Evolutionary conservation across 2,329 filamentous ascomycete genomes (phyloP), one percentile per base, ranked within the genome.

Genomic region (Talaromyces marneffei): DNA sequence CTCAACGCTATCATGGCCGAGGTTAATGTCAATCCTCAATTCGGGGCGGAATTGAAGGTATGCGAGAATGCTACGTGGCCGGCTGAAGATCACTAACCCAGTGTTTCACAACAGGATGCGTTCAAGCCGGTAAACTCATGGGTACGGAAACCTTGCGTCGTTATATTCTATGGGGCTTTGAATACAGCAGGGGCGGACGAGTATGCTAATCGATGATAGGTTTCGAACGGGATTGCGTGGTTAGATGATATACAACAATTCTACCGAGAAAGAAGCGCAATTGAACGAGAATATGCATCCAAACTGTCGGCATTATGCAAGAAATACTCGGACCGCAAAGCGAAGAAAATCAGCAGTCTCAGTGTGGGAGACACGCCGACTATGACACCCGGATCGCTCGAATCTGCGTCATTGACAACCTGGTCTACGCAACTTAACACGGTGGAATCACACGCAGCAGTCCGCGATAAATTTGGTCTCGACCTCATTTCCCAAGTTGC

Each of bases 301-400:
- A 97, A 93, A 77, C 86, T 99, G 66, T 89, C 85, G 68, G 87
- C 86, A 2, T 81, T 99, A 56, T 94, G 93, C 60, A 96, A 94
- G 80, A 97, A 94, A 75, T 97, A 97, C 80, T 94, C 91, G 72
- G 95, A 99, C 71, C 95, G 95, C 81, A 99, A 97, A 81, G 87
- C 90, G 52, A 92, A 88, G 77, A 97, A 94, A 79, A 88, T 89
- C 46, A 89, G 91, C 67, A 88, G 83, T 69, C 77, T 99, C 68
- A 97, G 92, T 73, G 94, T 97, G 58, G 94, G 94, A 70, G 94
- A 99, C 70, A 94, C 87, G 25, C 94, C 94, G 39, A 85, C 86
- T 62, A 89, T 97, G 82, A 97, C 94, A 2, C 94, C 94, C 1
- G 94, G 95, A 2, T 97, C 93, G 35, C 84, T 99, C 58, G 94